Evolutionary conservation across 768 basidiomycete genomes (phyloP), one percentile per base, ranked within the genome.

Genomic region (Amanita thiersii): DNA sequence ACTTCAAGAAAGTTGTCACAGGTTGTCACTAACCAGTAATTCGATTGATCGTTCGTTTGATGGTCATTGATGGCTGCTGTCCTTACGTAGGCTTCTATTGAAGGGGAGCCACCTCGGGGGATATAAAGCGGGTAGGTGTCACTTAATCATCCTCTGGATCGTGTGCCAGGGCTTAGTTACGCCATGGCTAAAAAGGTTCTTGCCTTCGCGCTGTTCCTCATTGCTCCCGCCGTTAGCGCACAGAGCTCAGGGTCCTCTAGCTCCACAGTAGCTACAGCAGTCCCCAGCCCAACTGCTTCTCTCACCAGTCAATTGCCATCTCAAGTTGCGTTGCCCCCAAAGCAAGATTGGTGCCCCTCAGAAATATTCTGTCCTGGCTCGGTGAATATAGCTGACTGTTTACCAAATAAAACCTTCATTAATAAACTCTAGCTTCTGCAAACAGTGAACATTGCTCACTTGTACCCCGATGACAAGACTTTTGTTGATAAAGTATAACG

Each of bases 401-500:
- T 12, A 26, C 39, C 31, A 43, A 31, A 45, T 42, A 15, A 35
- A 18, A 26, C 8, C 10, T 42, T 35, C n/a, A n/a, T n/a, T n/a
- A n/a, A 35, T 44, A 51, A 30, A 25, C 21, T 26, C 5, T 51
- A 89, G 86, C 54, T 90, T 6, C 66, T 96, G 18, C 90, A 94
- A 73, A 83, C 86, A 1, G 79, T 93, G 46, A 83, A 90, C 56
- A 51, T 94, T 46, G 88, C 90, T 0, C 57, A 70, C 30, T 62
- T 85, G 19, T 96, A 72, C 55, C 56, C 70, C 0, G 92, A 96
- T 59, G 78, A 81, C 34, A 94, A 96, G 63, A 92, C 87, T 0
- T 81, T 94, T 57, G 85, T 86, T 5, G 92, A 94, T 68, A 77
- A 77, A 56, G 70, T 67, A 39, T 23, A 58, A 3, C 14, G 29